Evolutionary conservation across 441 rosid species (phyloP).

Genomic region (Adansonia madagascariensis): DNA sequence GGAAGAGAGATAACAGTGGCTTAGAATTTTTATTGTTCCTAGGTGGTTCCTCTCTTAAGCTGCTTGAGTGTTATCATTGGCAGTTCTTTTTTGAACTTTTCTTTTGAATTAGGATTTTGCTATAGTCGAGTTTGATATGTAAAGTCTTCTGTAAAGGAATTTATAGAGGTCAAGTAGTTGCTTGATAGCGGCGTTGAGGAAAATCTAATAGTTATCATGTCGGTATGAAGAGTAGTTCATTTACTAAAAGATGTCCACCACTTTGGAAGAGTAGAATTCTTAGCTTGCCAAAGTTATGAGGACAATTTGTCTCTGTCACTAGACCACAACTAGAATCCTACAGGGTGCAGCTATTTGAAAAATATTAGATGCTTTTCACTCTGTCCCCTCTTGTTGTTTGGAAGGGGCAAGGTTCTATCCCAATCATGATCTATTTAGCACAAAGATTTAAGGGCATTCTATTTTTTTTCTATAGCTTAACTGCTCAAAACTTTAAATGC

Average conservation of each 20-base stretch:
- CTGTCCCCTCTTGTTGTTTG: slow-evolving; percentile 2
- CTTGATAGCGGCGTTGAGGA: neutral
- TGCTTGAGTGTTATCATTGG: neutral
- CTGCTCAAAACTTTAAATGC: neutral
- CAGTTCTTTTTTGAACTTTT: neutral
- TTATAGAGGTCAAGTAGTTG: neutral
- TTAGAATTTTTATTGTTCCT: neutral
- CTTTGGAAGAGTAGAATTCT: neutral
- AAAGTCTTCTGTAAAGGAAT: neutral
- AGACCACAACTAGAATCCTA: neutral
- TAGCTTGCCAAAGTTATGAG: neutral
- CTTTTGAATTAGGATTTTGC: neutral
- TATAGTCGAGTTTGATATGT: neutral
- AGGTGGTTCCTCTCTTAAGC: neutral
- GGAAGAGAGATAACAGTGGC: neutral
- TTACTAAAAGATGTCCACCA: neutral
- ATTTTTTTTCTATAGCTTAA: neutral
- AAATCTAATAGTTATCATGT: neutral
- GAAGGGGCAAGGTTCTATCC: neutral
- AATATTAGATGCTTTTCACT: neutral
- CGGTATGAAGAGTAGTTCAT: neutral
- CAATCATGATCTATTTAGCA: neutral
- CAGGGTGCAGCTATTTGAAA: neutral
- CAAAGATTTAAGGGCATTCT: neutral
- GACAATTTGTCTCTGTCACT: neutral